Evolutionary conservation across 2,329 filamentous ascomycete genomes (phyloP), one percentile per base, ranked within the genome.

Genomic region (Lasiodiplodia theobromae): DNA sequence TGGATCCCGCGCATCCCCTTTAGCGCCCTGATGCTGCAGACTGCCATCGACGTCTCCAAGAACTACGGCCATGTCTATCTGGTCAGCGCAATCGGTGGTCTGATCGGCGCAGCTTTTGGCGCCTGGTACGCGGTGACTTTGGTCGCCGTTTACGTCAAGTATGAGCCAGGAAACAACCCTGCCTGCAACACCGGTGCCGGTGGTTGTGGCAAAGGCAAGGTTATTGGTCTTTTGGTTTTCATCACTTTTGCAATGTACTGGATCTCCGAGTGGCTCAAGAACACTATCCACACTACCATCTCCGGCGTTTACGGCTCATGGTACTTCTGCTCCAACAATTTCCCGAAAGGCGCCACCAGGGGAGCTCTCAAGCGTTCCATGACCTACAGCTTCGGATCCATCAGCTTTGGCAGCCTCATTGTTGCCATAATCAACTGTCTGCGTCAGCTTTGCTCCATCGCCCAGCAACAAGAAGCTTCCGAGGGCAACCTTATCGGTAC

Each of bases 1-100:
- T 98, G 95, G 94, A 95, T 95, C 67, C 90, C 88, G 21, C 87
- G 94, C 64, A 97, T 98, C 69, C 95, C 94, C 0, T 97, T 97
- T 79, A 94, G 91, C 10, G 92, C 93, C 0, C 83, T 97, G 70
- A 96, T 97, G 93, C 86, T 97, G 60, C 90, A 91, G 79, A 95
- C 92, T 0, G 86, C 90, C 25, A 93, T 97, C 74, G 92, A 97
- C 73, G 91, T 97, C 0, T 91, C 93, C 51, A 94, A 93, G 75
- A 88, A 85, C 34, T 92, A 91, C 73, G 94, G 94, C 0, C 93
- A 97, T 75, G 92, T 97, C 69, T 97, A 95, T 76, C 77, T 94
- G 1, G 92, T 97, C 56, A 96, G 92, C 70, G 84, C 94, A n/a
- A 79, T 97, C 18, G 94, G 94, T 16, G 94, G 94, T 0, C 76